A percentile compares a stretch with the other conserved stretches of the same genome.
Conservation (phyloP, 805 yeast genomes). For the Clavispora santaluciae region DNA sequence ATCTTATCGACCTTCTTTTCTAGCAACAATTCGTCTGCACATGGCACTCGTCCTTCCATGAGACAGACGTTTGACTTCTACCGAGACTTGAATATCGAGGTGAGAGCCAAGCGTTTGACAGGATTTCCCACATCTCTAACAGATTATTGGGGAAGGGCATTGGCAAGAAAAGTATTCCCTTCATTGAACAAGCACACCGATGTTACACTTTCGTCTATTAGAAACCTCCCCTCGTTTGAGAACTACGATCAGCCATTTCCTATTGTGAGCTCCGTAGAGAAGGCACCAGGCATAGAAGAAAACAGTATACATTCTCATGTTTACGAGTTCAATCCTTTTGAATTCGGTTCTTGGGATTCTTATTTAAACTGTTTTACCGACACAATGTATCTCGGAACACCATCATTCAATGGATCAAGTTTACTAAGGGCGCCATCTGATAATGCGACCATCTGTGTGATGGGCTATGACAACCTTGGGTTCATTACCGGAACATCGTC, state of each 20-base stretch:
- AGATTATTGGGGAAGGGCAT: constrained; percentile 66
- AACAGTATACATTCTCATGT: constrained; percentile 38
- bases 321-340: constrained; percentile 60
- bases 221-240: constrained; percentile 29
- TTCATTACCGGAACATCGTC: constrained; percentile 63
- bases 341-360: constrained; percentile 65
- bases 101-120: constrained; percentile 44
- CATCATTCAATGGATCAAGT: constrained; percentile 41
- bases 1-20: background rate
- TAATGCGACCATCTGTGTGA: constrained; percentile 36
- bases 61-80: constrained; percentile 41
- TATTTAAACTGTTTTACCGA: constrained; percentile 43
- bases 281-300: constrained; percentile 28
- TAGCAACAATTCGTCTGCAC: background rate
- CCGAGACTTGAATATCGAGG: constrained; percentile 48
- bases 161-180: constrained; percentile 44
- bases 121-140: constrained; percentile 58
- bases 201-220: constrained; percentile 34
- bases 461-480: constrained; percentile 55
- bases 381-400: constrained; percentile 50
- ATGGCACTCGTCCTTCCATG: constrained; percentile 13
- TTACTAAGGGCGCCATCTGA: constrained; percentile 16
- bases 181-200: constrained; percentile 29
- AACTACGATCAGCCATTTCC: constrained; percentile 45
- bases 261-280: constrained; percentile 38